These are phyloP conservation scores for Annulohypoxylon bovei DNA, from an alignment of 495 filamentous ascomycete genomes.

Conservation along the genomic window DNA sequence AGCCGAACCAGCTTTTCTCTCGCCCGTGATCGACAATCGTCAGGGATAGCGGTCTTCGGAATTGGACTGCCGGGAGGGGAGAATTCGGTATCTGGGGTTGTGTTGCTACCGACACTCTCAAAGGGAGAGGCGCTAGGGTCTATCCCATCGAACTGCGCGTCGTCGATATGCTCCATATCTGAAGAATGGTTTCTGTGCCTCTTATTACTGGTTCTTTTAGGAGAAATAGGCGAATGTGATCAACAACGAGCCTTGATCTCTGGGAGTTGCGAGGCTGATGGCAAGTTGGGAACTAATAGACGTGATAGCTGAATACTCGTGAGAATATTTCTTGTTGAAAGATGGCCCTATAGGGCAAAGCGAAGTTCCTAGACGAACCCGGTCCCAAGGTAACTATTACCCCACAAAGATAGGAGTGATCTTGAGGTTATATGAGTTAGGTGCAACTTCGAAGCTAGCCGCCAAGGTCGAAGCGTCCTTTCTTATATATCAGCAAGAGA, in stretches of 20 bases:
- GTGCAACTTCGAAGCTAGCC: slow-evolving; percentile 12
- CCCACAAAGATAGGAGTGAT: slow-evolving; percentile 27
- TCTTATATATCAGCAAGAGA: slow-evolving; percentile 31
- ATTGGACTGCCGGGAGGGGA: slow-evolving; percentile 61
- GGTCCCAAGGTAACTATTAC: slow-evolving; percentile 30
- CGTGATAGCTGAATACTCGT: slow-evolving; percentile 2
- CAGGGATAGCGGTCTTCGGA: slow-evolving; percentile 39
- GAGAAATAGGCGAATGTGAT: slow-evolving; percentile 20
- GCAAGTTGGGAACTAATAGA: not conserved
- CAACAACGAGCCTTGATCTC: not conserved
- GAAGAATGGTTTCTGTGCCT: slow-evolving; percentile 6
- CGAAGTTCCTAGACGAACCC: slow-evolving; percentile 28
- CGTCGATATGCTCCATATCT: slow-evolving; percentile 42
- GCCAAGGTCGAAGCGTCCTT: slow-evolving; percentile 25
- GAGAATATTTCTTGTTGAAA: slow-evolving; percentile 9
- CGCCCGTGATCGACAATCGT: slow-evolving; percentile 50
- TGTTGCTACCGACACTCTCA: slow-evolving; percentile 54
- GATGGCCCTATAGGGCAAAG: slow-evolving; percentile 29
- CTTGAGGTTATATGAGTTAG: slow-evolving; percentile 34
- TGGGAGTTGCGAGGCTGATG: not conserved
- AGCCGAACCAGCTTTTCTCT: slow-evolving; percentile 56
- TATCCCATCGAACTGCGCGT: slow-evolving; percentile 43
- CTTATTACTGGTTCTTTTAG: not conserved
- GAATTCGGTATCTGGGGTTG: slow-evolving; percentile 60
- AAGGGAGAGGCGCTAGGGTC: slow-evolving; percentile 53